A percentile compares a stretch with the other conserved stretches of the same genome.
These are phyloP conservation scores for Pleodorina starrii DNA, from an alignment of 139 green algal genomes.

Conservation along the genomic window DNA sequence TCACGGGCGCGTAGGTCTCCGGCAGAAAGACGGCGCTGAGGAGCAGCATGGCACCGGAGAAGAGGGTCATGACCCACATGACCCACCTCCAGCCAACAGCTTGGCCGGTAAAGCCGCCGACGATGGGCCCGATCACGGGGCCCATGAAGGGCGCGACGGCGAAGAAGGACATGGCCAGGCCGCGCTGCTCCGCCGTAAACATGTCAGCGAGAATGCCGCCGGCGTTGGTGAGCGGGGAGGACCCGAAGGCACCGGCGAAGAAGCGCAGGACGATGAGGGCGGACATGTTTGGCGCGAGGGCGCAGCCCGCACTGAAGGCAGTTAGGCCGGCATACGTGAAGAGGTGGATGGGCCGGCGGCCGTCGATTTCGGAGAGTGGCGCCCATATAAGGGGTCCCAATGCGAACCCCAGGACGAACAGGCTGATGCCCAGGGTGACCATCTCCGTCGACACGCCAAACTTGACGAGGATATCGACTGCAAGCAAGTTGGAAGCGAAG, in stretches of 20 bases:
- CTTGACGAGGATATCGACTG: not conserved
- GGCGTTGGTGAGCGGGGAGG: slow-evolving; percentile 38
- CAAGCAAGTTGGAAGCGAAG: too few relatives aligned
- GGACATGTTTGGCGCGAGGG: slow-evolving; percentile 11
- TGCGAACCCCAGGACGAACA: slow-evolving; percentile 40
- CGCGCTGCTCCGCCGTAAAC: slow-evolving; percentile 25
- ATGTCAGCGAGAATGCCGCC: slow-evolving; percentile 41
- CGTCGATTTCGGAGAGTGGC: slow-evolving; percentile 23
- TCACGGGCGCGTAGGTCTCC: slow-evolving; percentile 38
- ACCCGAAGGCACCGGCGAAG: slow-evolving; percentile 38
- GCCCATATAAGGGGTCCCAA: slow-evolving; percentile 35
- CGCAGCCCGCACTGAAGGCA: not conserved
- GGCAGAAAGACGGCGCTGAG: not conserved
- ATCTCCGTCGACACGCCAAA: not conserved
- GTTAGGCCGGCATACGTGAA: slow-evolving; percentile 5
- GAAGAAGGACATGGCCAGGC: slow-evolving; percentile 32
- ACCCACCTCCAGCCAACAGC: slow-evolving; percentile 32
- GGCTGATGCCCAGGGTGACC: not conserved
- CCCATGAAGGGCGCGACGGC: slow-evolving; percentile 43
- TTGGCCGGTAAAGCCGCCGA: slow-evolving; percentile 35
- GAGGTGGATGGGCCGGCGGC: slow-evolving; percentile 12
- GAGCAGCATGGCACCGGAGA: not conserved
- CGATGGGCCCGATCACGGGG: slow-evolving; percentile 34
- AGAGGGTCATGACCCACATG: slow-evolving; percentile 33
- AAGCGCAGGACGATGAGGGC: slow-evolving; percentile 41